Conservation (phyloP, 1,139 yeast genomes). For the Yamadazyma taylorii region DNA sequence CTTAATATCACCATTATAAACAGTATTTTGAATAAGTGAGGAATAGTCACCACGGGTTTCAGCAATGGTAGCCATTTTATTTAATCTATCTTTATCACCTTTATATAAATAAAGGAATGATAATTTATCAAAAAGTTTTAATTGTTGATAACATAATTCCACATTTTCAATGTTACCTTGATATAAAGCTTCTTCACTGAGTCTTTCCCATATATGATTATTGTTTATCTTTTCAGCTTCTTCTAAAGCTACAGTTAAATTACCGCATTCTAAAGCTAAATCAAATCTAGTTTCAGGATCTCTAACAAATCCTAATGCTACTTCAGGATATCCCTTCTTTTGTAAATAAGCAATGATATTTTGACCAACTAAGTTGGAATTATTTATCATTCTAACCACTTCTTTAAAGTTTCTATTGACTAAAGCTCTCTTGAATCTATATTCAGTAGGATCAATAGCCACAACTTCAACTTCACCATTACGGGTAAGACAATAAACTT, state of each 20-base stretch:
- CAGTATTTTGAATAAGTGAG: slow-evolving; percentile 78
- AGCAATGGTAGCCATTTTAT: slow-evolving; percentile 87
- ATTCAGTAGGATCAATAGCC: slow-evolving; percentile 92
- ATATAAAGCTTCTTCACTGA: slow-evolving; percentile 81
- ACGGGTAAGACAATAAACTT: slow-evolving; percentile 80
- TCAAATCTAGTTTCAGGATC: slow-evolving; percentile 97
- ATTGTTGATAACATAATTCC: slow-evolving; percentile 87
- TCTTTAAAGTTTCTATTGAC: slow-evolving; percentile 89
- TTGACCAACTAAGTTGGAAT: slow-evolving; percentile 93
- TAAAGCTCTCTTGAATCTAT: slow-evolving; percentile 90
- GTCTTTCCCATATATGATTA: slow-evolving; percentile 71
- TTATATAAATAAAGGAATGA: slow-evolving; percentile 83
- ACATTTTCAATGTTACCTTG: slow-evolving; percentile 89
- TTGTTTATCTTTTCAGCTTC: slow-evolving; percentile 82
- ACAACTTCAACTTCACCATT: slow-evolving; percentile 80
- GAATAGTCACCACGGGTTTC: slow-evolving; percentile 83
- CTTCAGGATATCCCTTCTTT: slow-evolving; percentile 92
- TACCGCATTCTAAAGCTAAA: slow-evolving; percentile 91
- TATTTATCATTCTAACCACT: slow-evolving; percentile 84
- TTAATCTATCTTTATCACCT: slow-evolving; percentile 74
- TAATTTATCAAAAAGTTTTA: slow-evolving; percentile 81
- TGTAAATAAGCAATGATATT: slow-evolving; percentile 94
- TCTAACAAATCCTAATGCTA: slow-evolving; percentile 92
- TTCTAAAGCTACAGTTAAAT: slow-evolving; percentile 79
- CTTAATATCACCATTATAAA: slow-evolving; percentile 74